Evolutionary conservation across 2,329 filamentous ascomycete genomes (phyloP), one percentile per base, ranked within the genome.

Genomic region (Talaromyces sp.): DNA sequence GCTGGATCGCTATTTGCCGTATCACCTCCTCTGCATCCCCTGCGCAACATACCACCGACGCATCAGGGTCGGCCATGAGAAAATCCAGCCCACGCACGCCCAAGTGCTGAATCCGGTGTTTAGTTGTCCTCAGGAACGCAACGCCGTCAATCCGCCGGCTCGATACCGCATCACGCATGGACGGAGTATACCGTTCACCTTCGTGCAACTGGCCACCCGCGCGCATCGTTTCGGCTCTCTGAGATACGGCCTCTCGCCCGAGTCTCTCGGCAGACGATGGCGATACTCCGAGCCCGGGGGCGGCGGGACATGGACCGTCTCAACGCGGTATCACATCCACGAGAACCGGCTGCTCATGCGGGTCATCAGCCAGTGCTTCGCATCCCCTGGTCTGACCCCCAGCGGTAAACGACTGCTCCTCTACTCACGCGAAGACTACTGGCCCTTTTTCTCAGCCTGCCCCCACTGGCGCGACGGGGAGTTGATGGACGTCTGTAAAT

Each of bases 391-490:
- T 1, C 76, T 86, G 28, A 82, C 84, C 0, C 75, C 79, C 5
- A 81, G 81, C 3, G 79, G 77, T 3, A 77, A 83, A 66, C 81
- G 85, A 1, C 75, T 85, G 61, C 76, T 88, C 2, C 78, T 88
- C 1, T 87, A 84, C 72, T 84, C 80, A 33, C 80, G 83, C 63
- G 82, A 84, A 58, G 84, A 87, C 67, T 87, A 86, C 72, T 81
- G 77, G 60, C 85, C 85, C 0, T 88, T 83, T 70, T 88, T 88
- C 72, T 85, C 83, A 11, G 82, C 81, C 0, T 88, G 85, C 67
- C 79, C 83, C 1, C 85, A 88, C 70, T 88, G 85, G 85, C 79
- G 81, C 18, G 83, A 87, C 65, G 85, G 85, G 18, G 77, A 85
- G 39, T 74, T 88, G 16, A 86, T 86, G 77, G 78, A 81, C 16